phyloP scores from a whole-genome alignment of 306 rosid species.

The Pterocarpus santalinus region DNA sequence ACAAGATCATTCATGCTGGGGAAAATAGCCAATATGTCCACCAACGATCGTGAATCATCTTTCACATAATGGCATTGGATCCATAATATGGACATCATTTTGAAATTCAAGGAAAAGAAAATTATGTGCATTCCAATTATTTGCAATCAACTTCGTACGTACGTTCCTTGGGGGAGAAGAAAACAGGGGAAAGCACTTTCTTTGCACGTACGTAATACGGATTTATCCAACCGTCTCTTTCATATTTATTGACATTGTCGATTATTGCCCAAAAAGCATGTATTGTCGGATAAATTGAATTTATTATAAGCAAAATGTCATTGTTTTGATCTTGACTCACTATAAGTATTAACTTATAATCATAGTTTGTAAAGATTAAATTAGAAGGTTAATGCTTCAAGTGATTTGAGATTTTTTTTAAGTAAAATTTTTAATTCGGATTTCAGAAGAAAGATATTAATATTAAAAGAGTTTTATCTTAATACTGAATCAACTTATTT shows the following conservation, averaged over 20 bases:
- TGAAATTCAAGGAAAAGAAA: constrained; percentile 1
- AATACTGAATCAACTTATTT: no score
- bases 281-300: neutral
- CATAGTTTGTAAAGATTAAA: no score
- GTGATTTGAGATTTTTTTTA: no score
- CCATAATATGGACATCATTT: constrained; percentile 19
- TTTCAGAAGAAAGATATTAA: no score
- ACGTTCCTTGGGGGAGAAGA: neutral
- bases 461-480: no score
- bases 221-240: neutral
- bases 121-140: constrained; percentile 9
- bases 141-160: neutral
- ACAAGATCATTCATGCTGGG: neutral
- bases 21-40: constrained; percentile 14
- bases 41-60: neutral
- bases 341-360: no score
- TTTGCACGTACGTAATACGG: neutral
- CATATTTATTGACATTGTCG: neutral
- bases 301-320: neutral
- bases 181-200: neutral
- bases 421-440: no score
- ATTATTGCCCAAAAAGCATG: neutral
- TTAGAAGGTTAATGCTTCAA: no score
- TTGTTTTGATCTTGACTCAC: neutral
- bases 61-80: neutral